phyloP scores from a whole-genome alignment of 371 early-diverging fungal species.

The Batkoa obscura region DNA sequence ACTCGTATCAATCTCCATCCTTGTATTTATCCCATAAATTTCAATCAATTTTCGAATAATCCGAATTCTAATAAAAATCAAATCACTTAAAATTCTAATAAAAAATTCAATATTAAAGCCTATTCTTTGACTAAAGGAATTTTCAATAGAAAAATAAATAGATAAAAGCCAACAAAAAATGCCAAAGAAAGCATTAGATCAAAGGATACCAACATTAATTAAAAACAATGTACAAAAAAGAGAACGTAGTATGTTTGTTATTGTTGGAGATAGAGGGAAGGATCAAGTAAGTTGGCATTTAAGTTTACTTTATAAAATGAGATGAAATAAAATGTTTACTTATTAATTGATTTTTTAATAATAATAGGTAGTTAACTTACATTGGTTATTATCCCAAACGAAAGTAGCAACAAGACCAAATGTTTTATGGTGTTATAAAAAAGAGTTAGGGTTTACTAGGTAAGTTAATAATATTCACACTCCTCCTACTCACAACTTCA shows the following conservation, averaged over 20 bases:
- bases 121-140: too few relatives aligned
- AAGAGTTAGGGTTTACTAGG: slow-evolving; percentile 85
- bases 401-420: slow-evolving; percentile 76
- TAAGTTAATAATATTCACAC: slow-evolving; percentile 7
- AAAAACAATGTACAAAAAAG: slow-evolving; percentile 75
- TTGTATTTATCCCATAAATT: too few relatives aligned
- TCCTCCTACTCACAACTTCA: too few relatives aligned
- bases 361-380: slow-evolving; percentile 73
- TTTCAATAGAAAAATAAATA: background rate
- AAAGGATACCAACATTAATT: slow-evolving; percentile 79
- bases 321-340: background rate
- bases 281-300: slow-evolving; percentile 53
- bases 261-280: slow-evolving; percentile 90
- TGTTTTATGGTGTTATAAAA: slow-evolving; percentile 98
- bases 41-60: too few relatives aligned
- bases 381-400: slow-evolving; percentile 88
- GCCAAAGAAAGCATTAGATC: slow-evolving; percentile 82
- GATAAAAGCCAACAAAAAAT: slow-evolving; percentile 18
- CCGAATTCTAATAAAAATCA: too few relatives aligned
- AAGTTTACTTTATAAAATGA: background rate
- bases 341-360: background rate
- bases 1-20: too few relatives aligned
- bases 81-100: too few relatives aligned
- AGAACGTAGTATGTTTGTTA: slow-evolving; percentile 90
- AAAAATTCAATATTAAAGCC: too few relatives aligned